phyloP scores from a whole-genome alignment of 106 monocot genomes.

The Agapanthus africanus region DNA sequence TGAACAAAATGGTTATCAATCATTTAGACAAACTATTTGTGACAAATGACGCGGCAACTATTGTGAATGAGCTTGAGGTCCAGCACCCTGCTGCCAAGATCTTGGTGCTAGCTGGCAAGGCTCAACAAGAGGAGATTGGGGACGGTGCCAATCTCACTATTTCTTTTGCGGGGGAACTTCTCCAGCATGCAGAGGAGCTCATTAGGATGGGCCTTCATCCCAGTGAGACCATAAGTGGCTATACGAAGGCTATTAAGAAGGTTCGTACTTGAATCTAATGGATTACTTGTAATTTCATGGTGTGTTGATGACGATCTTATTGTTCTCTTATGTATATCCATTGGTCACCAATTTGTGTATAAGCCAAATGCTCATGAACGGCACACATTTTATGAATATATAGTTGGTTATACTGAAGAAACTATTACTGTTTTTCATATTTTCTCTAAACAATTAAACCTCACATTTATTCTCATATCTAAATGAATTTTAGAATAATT shows the following conservation, averaged over 20 bases:
- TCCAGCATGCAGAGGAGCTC: constrained; percentile 83
- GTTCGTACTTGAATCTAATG: constrained; percentile 24
- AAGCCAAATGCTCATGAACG: not conserved
- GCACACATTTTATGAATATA: too few relatives aligned
- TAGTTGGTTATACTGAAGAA: too few relatives aligned
- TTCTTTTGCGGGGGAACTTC: constrained; percentile 93
- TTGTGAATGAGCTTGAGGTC: constrained; percentile 93
- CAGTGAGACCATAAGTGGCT: constrained; percentile 96
- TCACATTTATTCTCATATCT: too few relatives aligned
- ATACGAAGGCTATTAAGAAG: constrained; percentile 76
- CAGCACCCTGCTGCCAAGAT: constrained; percentile 98
- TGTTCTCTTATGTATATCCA: not conserved
- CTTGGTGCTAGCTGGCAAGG: constrained; percentile 80
- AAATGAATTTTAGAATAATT: too few relatives aligned
- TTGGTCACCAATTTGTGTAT: not conserved
- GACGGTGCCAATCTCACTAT: constrained; percentile 90
- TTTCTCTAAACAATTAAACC: too few relatives aligned
- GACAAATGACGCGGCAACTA: constrained; percentile 97
- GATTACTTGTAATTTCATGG: not conserved
- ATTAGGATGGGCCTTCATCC: constrained; percentile 95
- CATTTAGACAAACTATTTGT: constrained; percentile 96
- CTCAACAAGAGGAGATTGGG: constrained; percentile 96
- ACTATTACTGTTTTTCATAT: too few relatives aligned
- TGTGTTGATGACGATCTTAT: not conserved
- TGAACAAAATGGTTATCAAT: constrained; percentile 99